Conservation (phyloP, 257 asterid species). For the Craterostigma plantagineum region DNA sequence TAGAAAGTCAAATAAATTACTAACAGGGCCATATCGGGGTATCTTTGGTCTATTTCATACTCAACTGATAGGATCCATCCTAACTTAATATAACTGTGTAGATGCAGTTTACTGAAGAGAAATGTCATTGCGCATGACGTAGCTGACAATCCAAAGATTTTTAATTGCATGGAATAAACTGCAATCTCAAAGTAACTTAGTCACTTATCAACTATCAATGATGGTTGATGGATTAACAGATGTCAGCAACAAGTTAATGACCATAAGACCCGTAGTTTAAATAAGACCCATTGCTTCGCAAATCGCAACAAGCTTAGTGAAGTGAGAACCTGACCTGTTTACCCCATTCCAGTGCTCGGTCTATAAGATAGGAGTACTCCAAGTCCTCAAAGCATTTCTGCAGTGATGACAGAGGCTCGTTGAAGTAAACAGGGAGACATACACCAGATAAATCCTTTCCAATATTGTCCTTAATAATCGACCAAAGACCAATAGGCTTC, state of each 20-base stretch:
- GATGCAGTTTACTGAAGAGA: too few relatives aligned
- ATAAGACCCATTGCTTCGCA: background rate
- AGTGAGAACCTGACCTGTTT: slow-evolving; percentile 39
- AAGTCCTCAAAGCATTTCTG: slow-evolving; percentile 97
- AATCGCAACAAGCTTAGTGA: background rate
- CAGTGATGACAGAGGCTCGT: slow-evolving; percentile 91
- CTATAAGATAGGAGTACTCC: slow-evolving; percentile 89
- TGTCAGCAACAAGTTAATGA: background rate
- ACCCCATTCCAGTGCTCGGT: slow-evolving; percentile 86
- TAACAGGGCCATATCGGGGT: too few relatives aligned
- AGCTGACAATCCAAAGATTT: too few relatives aligned
- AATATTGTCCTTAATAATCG: slow-evolving; percentile 93
- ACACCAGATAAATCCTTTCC: slow-evolving; percentile 99
- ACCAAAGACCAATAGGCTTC: slow-evolving; percentile 93
- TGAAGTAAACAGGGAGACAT: slow-evolving; percentile 96
- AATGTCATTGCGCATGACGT: too few relatives aligned
- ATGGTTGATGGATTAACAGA: too few relatives aligned
- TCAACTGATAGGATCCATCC: too few relatives aligned
- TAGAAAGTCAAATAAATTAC: too few relatives aligned
- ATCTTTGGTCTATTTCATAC: too few relatives aligned
- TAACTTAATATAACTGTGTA: too few relatives aligned
- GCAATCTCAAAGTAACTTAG: too few relatives aligned
- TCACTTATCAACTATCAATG: too few relatives aligned
- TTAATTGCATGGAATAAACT: too few relatives aligned
- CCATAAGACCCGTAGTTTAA: background rate